phyloP scores from a whole-genome alignment of 2,329 filamentous ascomycete species.

The Colletotrichum incanum region DNA sequence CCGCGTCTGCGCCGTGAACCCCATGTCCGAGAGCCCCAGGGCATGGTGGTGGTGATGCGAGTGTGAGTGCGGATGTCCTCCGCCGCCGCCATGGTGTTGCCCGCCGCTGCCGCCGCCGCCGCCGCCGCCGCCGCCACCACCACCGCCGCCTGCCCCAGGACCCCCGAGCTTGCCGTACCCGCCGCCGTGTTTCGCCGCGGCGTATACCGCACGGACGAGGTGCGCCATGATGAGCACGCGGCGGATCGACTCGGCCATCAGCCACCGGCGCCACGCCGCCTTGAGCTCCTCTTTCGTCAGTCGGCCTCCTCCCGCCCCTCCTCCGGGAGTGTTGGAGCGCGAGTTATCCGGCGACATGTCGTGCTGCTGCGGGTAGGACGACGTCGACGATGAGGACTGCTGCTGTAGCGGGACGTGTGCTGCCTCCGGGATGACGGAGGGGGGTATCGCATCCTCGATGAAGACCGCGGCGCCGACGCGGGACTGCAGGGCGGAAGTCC shows the following conservation, averaged over 20 bases:
- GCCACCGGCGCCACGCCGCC: conserved; percentile 44
- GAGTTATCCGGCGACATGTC: conserved; percentile 34
- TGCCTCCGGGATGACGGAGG: conserved; percentile 20
- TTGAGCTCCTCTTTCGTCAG: conserved; percentile 39
- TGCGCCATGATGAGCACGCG: conserved; percentile 41
- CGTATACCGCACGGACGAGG: conserved; percentile 43
- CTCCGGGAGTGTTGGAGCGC: conserved; percentile 32
- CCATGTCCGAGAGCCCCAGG: conserved; percentile 41
- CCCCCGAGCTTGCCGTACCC: conserved; percentile 28
- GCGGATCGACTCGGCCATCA: conserved; percentile 43
- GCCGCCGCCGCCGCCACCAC: conserved; percentile 11
- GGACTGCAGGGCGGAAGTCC: conserved; percentile 42
- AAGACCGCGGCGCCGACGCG: conserved; percentile 41
- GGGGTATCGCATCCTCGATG: conserved; percentile 28
- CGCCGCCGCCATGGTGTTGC: conserved; percentile 7
- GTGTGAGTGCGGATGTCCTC: not conserved
- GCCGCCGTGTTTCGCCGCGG: conserved; percentile 40
- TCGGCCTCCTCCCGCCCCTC: not conserved
- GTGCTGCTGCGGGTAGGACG: conserved; percentile 31
- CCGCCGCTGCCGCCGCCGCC: conserved; percentile 16
- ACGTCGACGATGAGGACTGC: conserved; percentile 27
- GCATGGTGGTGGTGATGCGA: conserved; percentile 15
- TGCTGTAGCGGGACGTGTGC: conserved; percentile 16
- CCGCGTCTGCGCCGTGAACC: conserved; percentile 43
- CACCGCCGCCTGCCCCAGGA: not conserved